A percentile compares a stretch with the other conserved stretches of the same genome.
Evolutionary conservation across 148 eudicot species (phyloP).

Genomic region (Simmondsia chinensis): DNA sequence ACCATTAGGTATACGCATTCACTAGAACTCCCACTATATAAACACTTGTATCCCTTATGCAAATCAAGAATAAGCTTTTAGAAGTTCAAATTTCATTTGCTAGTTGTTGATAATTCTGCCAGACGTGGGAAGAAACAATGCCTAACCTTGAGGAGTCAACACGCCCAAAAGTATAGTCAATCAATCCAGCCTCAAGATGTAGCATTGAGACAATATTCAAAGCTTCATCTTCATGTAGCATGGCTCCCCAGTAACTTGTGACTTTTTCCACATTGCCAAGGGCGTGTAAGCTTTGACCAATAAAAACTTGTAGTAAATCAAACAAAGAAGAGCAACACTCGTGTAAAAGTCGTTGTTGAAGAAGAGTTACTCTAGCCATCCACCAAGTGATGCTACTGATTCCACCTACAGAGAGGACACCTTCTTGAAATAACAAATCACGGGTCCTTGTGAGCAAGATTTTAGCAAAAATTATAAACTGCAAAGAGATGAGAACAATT

Average conservation of each 20-base stretch:
- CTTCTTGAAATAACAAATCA: conserved; percentile 43
- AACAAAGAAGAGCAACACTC: conserved; percentile 65
- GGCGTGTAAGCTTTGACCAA: conserved; percentile 37
- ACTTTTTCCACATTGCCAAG: conserved; percentile 51
- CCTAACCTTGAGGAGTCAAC: conserved; percentile 62
- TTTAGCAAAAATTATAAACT: conserved; percentile 82
- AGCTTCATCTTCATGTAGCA: conserved; percentile 46
- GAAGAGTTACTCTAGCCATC: conserved; percentile 59
- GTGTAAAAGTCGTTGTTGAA: conserved; percentile 74
- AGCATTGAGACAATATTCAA: conserved; percentile 50
- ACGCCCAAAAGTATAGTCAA: conserved; percentile 67
- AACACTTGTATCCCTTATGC: no score
- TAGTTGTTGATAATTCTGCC: no score
- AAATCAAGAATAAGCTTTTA: no score
- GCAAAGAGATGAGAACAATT: no score
- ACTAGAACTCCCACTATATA: no score
- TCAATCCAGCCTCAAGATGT: conserved; percentile 67
- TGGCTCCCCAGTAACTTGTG: conserved; percentile 51
- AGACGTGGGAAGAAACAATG: not conserved
- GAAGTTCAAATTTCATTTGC: no score
- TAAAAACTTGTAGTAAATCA: conserved; percentile 66
- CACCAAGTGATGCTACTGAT: conserved; percentile 73
- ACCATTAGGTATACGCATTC: no score
- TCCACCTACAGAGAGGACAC: conserved; percentile 21
- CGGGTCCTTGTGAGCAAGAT: conserved; percentile 52